Base-by-base conservation (phyloP, 768 basidiomycete genomes). In the Cyathus striatus region DNA sequence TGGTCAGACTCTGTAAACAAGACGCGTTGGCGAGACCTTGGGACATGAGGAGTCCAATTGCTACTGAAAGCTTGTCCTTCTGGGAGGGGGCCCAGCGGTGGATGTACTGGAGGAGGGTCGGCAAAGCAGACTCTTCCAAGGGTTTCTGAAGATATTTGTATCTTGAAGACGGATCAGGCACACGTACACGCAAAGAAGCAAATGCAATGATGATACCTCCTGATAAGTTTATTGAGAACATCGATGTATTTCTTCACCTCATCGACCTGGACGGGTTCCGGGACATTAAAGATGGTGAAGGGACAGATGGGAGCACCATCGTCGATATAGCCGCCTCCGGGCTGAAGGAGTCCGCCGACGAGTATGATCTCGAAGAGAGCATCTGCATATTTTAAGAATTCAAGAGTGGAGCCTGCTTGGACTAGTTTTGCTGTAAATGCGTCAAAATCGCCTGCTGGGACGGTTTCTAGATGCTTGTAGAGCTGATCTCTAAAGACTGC, bases 131-230 rank as follows among this genome's bases (percentile, higher is more conserved):
- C 61, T 83, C 86, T 64, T 97, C 95, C 38, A 99, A 82, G 34
- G 95, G 92, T 65, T 86, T 92, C 66, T 97, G 95, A 55, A 99
- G 89, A 76, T 98, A 99, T 67, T 97, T 97, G 77, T 97, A 98
- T 69, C 93, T 95, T 38, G 14, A 10, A 45, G 48, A 45, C 50
- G 14, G 17, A 42, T 25, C 18, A 23, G 23, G 41, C 33, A 27
- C n/a, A n/a, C n/a, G n/a, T n/a, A n/a, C n/a, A 42, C 23, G 27
- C 27, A 14, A 14, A 24, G 24, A 38, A 35, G 39, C 22, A 64
- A 43, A 54, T n/a, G n/a, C n/a, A n/a, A n/a, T n/a, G n/a, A n/a
- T n/a, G n/a, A n/a, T n/a, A 90, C 92, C 95, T 85, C 68, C 95
- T 78, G 73, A 94, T 91, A 45, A 98, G 85, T 70, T 92, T 94